These are phyloP conservation scores for Tetracentron sinense DNA, from an alignment of 164 flowering plant species.

Conservation along the genomic window DNA sequence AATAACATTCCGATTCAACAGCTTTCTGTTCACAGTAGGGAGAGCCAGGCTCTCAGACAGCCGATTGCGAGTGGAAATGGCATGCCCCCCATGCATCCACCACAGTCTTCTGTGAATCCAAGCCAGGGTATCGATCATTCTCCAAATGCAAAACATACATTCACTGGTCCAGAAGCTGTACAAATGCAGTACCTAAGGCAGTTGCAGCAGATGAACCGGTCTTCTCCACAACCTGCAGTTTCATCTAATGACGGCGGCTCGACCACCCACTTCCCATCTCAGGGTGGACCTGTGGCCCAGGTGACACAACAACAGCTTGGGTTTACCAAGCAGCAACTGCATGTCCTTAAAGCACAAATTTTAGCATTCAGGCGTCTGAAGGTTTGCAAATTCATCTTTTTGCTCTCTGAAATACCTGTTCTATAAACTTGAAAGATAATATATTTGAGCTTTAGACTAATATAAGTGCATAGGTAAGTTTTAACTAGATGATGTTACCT, in stretches of 20 bases:
- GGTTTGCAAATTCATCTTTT: conserved; percentile 36
- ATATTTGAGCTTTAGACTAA: too few species aligned
- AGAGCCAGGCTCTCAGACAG: conserved; percentile 53
- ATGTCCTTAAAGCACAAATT: conserved; percentile 96
- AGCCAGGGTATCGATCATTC: conserved; percentile 48
- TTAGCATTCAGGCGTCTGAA: conserved; percentile 91
- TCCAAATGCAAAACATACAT: conserved; percentile 32
- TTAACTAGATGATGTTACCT: conserved; percentile 1
- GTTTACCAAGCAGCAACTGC: conserved; percentile 93
- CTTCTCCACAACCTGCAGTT: conserved; percentile 45
- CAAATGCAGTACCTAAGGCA: conserved; percentile 64
- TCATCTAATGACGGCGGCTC: conserved; percentile 42
- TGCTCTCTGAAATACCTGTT: neutral
- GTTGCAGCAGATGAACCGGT: conserved; percentile 40
- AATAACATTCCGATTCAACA: conserved; percentile 48
- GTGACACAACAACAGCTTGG: conserved; percentile 47
- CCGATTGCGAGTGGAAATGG: conserved; percentile 46
- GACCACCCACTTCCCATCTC: conserved; percentile 34
- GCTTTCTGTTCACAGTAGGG: conserved; percentile 43
- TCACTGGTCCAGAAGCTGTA: conserved; percentile 36
- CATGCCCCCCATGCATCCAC: conserved; percentile 53
- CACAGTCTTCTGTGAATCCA: conserved; percentile 46
- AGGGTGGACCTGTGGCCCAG: conserved; percentile 40
- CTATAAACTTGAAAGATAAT: neutral
- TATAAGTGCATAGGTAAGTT: too few species aligned